Percentiles rank a stretch among this genome's conserved stretches.
These are phyloP conservation scores for Leccinum boreale DNA, from an alignment of 768 basidiomycete species.

Conservation along the genomic window DNA sequence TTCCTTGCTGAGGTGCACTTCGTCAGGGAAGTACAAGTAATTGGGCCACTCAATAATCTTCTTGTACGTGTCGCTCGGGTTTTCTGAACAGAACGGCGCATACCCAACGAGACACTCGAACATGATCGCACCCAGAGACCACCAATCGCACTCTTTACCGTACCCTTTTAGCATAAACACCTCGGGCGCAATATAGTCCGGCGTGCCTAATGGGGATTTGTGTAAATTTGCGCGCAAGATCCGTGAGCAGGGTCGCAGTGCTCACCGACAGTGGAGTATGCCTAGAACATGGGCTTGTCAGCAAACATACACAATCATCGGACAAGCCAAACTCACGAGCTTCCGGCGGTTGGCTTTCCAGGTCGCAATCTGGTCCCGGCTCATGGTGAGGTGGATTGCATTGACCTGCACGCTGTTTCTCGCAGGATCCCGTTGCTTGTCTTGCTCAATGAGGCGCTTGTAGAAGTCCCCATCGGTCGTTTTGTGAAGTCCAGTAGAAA, in stretches of 20 bases:
- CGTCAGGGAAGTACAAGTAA: conserved; percentile 91
- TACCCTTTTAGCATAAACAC: conserved; percentile 98
- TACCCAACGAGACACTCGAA: conserved; percentile 98
- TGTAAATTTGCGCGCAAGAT: background rate
- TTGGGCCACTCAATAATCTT: conserved; percentile 97
- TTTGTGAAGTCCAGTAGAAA: conserved; percentile 97
- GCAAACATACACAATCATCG: background rate
- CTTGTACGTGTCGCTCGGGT: conserved; percentile 95
- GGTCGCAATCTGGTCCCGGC: conserved; percentile 93
- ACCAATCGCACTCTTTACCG: conserved; percentile 99
- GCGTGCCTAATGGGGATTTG: conserved; percentile 25
- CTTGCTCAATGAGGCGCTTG: conserved; percentile 82
- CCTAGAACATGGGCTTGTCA: conserved; percentile 43
- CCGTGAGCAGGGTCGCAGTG: background rate
- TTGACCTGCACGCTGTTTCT: conserved; percentile 98
- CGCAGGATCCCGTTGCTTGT: conserved; percentile 59
- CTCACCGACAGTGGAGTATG: conserved; percentile 82
- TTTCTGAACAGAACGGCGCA: conserved; percentile 96
- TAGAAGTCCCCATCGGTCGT: conserved; percentile 93
- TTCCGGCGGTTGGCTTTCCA: conserved; percentile 99
- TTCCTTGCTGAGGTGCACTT: conserved; percentile 90
- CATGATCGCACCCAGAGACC: conserved; percentile 98
- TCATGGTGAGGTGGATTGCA: conserved; percentile 96
- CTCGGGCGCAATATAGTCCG: conserved; percentile 86
- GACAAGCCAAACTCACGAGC: conserved; percentile 49